Conservation (phyloP, 129 eudicot species). For the Helichrysum umbraculigerum region DNA sequence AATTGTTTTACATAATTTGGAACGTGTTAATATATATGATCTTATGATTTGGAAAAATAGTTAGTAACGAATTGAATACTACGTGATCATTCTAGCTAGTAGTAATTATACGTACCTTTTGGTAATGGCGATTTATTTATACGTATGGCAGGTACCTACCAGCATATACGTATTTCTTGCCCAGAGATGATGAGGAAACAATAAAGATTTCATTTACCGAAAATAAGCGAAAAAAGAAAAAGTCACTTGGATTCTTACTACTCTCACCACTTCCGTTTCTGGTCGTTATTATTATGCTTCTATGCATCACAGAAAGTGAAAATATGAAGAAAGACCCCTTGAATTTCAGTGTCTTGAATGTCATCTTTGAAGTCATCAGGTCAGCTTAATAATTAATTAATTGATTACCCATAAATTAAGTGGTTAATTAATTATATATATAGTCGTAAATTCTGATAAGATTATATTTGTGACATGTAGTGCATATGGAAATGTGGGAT, state of each 20-base stretch:
- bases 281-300: slow-evolving; percentile 36
- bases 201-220: too few relatives aligned
- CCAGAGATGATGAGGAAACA: slow-evolving; percentile 11
- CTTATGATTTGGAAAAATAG: too few relatives aligned
- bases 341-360: slow-evolving; percentile 54
- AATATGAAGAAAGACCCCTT: slow-evolving; percentile 48
- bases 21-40: too few relatives aligned
- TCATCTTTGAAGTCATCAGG: slow-evolving; percentile 56
- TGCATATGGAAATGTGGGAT: slow-evolving; percentile 50
- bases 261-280: slow-evolving; percentile 45
- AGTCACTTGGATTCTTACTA: slow-evolving; percentile 17
- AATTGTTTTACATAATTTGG: too few relatives aligned
- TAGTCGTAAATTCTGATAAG: not conserved
- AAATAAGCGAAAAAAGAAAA: not conserved
- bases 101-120: too few relatives aligned
- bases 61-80: too few relatives aligned
- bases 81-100: too few relatives aligned
- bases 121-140: too few relatives aligned
- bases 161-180: slow-evolving; percentile 23
- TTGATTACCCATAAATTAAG: not conserved
- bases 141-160: slow-evolving; percentile 20
- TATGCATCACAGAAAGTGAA: slow-evolving; percentile 51
- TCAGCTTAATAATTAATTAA: not conserved
- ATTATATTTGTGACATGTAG: slow-evolving; percentile 12
- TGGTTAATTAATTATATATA: too few relatives aligned